These are phyloP conservation scores for Stylosanthes scabra DNA, from an alignment of 331 rosid species.

Conservation along the genomic window DNA sequence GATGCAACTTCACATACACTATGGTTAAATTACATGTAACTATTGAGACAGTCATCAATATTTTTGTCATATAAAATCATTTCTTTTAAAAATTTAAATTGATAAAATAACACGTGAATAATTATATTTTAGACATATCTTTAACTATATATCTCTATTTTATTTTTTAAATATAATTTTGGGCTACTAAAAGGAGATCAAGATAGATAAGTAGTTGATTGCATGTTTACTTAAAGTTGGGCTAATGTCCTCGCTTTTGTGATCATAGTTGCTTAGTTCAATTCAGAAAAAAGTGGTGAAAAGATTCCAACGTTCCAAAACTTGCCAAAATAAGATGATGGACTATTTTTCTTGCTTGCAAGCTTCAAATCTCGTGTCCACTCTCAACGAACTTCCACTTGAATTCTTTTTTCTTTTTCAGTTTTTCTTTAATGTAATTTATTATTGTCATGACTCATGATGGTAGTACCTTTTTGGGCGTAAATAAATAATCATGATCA, in stretches of 20 bases:
- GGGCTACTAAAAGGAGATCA: too few species aligned
- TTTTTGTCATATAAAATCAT: too few species aligned
- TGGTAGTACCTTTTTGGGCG: conserved; percentile 23
- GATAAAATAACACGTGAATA: too few species aligned
- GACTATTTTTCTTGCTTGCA: conserved; percentile 35
- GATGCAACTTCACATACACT: too few species aligned
- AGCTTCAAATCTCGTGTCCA: conserved; percentile 39
- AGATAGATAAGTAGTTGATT: conserved; percentile 19
- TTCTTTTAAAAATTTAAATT: too few species aligned
- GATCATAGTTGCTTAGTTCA: conserved; percentile 40
- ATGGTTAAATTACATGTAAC: too few species aligned
- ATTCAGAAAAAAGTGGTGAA: conserved; percentile 28
- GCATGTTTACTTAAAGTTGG: conserved; percentile 56
- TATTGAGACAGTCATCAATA: too few species aligned
- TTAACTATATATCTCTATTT: too few species aligned
- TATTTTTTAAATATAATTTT: too few species aligned
- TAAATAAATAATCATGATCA: conserved; percentile 26
- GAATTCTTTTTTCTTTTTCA: conserved; percentile 16
- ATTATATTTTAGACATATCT: too few species aligned
- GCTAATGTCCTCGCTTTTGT: conserved; percentile 43
- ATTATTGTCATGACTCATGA: conserved; percentile 23
- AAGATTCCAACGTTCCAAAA: conserved; percentile 36
- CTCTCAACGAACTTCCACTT: conserved; percentile 34
- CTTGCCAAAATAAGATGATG: conserved; percentile 32
- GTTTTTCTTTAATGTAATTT: too few species aligned